A percentile compares a stretch with the other conserved stretches of the same genome.
These are phyloP conservation scores for Candida maesae DNA, from an alignment of 805 yeast species.

Conservation along the genomic window DNA sequence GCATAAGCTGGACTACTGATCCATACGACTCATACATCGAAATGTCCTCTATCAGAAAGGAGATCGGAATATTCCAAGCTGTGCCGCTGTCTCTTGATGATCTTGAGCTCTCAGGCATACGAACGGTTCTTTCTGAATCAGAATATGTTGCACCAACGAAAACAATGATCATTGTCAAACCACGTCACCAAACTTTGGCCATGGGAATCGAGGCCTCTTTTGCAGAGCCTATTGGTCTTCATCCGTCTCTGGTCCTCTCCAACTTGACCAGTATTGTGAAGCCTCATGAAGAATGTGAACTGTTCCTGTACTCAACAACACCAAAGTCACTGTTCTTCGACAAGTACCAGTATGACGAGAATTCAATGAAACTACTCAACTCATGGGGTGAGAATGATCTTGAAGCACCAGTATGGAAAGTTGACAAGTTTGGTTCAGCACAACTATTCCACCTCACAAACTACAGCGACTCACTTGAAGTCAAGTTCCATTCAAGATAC, in stretches of 20 bases:
- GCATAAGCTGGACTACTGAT: constrained; percentile 19
- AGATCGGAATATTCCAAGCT: constrained; percentile 24
- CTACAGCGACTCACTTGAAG: constrained; percentile 26
- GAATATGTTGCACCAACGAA: constrained; percentile 22
- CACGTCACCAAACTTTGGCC: constrained; percentile 18
- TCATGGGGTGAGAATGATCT: constrained; percentile 55
- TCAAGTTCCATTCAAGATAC: constrained; percentile 52
- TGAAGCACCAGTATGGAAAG: constrained; percentile 51
- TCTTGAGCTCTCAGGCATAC: constrained; percentile 23
- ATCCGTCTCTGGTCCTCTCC: constrained; percentile 30
- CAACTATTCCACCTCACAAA: constrained; percentile 36
- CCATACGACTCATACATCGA: constrained; percentile 19
- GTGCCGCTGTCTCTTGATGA: constrained; percentile 15
- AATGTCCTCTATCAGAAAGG: constrained; percentile 16
- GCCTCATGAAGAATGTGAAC: constrained; percentile 34
- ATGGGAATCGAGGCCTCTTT: constrained; percentile 14
- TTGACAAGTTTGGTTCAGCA: constrained; percentile 43
- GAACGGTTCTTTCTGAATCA: constrained; percentile 15
- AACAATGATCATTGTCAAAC: constrained; percentile 22
- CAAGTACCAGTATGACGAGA: constrained; percentile 44
- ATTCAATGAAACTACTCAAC: constrained; percentile 31
- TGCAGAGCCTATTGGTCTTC: constrained; percentile 33
- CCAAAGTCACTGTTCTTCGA: constrained; percentile 51
- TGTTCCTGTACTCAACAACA: constrained; percentile 40
- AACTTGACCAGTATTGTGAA: not conserved